Conservation (phyloP, 2,329 filamentous ascomycete species). For the Cladosporium austrohemisphaericum region DNA sequence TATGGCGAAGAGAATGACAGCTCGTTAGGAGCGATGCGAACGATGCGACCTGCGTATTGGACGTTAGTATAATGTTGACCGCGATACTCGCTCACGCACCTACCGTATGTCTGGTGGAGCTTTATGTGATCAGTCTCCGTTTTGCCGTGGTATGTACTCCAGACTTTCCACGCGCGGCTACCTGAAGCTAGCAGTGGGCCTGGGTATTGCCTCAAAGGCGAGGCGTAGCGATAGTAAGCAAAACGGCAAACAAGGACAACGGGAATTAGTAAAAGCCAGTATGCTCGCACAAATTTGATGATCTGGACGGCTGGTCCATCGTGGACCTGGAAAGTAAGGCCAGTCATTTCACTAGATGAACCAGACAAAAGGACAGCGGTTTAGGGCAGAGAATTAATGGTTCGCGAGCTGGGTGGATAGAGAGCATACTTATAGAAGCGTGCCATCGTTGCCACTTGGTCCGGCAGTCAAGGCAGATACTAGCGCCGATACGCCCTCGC, state of each 20-base stretch:
- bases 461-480: too few species aligned
- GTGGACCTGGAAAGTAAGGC: conserved; percentile 2
- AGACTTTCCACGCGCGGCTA: conserved; percentile 29
- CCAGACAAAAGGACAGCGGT: too few species aligned
- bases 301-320: conserved; percentile 19
- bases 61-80: not conserved
- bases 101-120: conserved; percentile 68
- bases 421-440: too few species aligned
- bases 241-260: conserved; percentile 28
- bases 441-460: too few species aligned
- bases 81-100: too few species aligned
- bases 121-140: conserved; percentile 53
- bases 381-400: too few species aligned
- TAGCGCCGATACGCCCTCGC: too few species aligned
- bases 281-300: conserved; percentile 18
- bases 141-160: conserved; percentile 10
- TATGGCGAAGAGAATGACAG: conserved; percentile 71
- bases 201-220: conserved; percentile 27
- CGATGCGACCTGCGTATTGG: conserved; percentile 41
- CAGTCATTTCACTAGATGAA: conserved; percentile 17
- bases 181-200: conserved; percentile 30
- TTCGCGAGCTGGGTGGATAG: too few species aligned
- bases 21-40: conserved; percentile 69
- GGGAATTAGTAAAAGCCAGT: conserved; percentile 25
- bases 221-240: conserved; percentile 29